Percentiles rank a stretch among this genome's conserved stretches.
These are phyloP conservation scores for Heliamphora pulchella DNA, from an alignment of 179 eudicot genomes.

Conservation along the genomic window DNA sequence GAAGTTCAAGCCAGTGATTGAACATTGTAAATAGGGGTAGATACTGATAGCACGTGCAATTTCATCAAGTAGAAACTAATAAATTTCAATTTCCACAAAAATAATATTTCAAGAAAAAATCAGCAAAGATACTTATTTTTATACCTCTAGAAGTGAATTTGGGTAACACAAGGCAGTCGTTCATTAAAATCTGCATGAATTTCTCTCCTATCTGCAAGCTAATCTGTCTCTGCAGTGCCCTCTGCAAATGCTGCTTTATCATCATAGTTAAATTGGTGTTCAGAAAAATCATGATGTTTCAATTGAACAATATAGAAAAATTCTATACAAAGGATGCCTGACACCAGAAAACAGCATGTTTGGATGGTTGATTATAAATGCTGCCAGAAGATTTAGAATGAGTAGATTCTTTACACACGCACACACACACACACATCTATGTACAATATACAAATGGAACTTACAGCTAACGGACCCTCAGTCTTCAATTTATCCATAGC, in stretches of 20 bases:
- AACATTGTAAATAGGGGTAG: too few species aligned
- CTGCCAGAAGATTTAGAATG: background rate
- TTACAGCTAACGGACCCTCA: conserved; percentile 61
- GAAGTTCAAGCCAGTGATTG: background rate
- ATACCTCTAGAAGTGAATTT: conserved; percentile 63
- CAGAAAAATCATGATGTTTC: background rate
- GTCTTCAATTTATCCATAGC: conserved; percentile 37
- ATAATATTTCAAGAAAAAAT: background rate
- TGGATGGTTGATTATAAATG: background rate
- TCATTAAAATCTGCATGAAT: conserved; percentile 51
- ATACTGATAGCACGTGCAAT: background rate
- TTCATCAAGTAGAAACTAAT: background rate
- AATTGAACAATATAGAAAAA: background rate
- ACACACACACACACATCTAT: background rate
- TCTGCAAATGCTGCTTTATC: conserved; percentile 32
- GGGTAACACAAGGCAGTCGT: conserved; percentile 52
- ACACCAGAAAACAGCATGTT: background rate
- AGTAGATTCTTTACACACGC: background rate
- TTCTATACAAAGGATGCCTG: conserved; percentile 3
- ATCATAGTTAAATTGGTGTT: background rate
- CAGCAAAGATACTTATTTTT: conserved; percentile 10
- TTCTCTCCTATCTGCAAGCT: conserved; percentile 53
- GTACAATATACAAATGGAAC: conserved; percentile 13
- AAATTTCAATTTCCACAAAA: background rate
- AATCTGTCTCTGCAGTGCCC: conserved; percentile 51